Evolutionary conservation across 352 stramenopile species (phyloP).

Genomic region (Phytophthora quininea): DNA sequence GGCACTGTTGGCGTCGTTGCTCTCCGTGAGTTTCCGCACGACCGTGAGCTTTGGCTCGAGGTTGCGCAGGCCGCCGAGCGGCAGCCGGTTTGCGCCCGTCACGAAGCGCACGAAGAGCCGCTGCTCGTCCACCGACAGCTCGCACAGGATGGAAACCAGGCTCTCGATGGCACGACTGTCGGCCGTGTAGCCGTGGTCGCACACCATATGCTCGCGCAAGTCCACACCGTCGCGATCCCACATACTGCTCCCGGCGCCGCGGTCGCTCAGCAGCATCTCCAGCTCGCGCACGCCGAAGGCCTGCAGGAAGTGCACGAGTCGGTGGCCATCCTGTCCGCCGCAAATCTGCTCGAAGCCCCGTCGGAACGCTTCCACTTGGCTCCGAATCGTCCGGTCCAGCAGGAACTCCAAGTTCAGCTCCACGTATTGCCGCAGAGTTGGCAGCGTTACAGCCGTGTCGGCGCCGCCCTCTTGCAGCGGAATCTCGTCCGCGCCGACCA

Average conservation of each 20-base stretch:
- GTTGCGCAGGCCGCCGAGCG: conserved; percentile 78
- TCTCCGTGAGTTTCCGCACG: conserved; percentile 76
- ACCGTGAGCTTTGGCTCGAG: conserved; percentile 90
- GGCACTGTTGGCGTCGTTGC: conserved; percentile 12
- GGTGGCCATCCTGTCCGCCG: conserved; percentile 32
- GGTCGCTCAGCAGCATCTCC: conserved; percentile 66
- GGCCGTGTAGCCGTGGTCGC: conserved; percentile 82
- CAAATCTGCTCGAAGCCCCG: conserved; percentile 74
- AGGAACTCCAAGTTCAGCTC: conserved; percentile 55
- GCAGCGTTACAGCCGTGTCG: conserved; percentile 50
- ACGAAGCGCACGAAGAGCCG: conserved; percentile 90
- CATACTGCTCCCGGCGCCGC: conserved; percentile 45
- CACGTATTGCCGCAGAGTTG: conserved; percentile 65
- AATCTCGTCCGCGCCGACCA: conserved; percentile 71
- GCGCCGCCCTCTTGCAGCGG: conserved; percentile 53
- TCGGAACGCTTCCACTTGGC: conserved; percentile 70
- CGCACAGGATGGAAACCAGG: conserved; percentile 80
- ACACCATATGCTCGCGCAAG: conserved; percentile 82
- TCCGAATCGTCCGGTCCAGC: conserved; percentile 64
- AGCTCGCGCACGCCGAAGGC: conserved; percentile 73
- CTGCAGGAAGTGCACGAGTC: conserved; percentile 46
- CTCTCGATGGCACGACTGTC: conserved; percentile 70
- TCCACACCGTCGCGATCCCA: conserved; percentile 77
- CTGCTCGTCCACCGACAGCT: conserved; percentile 71
- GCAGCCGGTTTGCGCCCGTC: conserved; percentile 87